Conservation (phyloP, 2,329 filamentous ascomycete genomes). For the Cryphonectria parasitica region DNA sequence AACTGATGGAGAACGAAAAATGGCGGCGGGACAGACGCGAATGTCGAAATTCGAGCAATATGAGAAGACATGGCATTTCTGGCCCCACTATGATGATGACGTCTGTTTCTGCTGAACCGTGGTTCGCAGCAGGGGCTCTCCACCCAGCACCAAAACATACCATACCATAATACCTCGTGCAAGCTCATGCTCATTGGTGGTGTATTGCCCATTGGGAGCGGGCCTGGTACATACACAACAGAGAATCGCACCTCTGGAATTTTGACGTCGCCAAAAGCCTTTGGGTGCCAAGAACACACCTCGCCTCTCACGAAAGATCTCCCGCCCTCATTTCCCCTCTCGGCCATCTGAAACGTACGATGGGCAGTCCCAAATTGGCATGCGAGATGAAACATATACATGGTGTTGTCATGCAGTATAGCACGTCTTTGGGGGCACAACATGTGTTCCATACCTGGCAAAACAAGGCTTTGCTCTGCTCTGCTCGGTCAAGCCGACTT, state of each 20-base stretch:
- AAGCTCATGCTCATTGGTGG: not conserved
- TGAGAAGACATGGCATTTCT: not conserved
- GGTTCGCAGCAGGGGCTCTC: not conserved
- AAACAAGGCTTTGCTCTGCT: not conserved
- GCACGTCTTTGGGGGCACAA: not conserved
- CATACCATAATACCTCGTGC: not conserved
- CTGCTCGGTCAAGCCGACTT: not conserved
- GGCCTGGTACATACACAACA: not conserved
- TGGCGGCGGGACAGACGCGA: not conserved
- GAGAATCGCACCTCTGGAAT: not conserved
- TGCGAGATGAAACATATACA: slow-evolving; percentile 29
- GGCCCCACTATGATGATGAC: slow-evolving; percentile 10
- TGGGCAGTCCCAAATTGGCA: slow-evolving; percentile 14
- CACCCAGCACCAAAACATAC: not conserved
- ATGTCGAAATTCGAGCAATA: slow-evolving; percentile 8
- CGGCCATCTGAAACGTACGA: slow-evolving; percentile 27
- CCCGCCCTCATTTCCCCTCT: slow-evolving; percentile 18
- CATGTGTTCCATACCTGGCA: not conserved
- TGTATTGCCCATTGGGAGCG: not conserved
- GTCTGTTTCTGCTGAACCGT: slow-evolving; percentile 1
- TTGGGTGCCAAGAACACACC: not conserved
- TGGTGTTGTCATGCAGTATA: not conserved
- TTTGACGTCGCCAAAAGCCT: slow-evolving; percentile 5
- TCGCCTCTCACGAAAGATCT: slow-evolving; percentile 14
- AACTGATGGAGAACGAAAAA: not conserved